These are phyloP conservation scores for Apostasia shenzhenica DNA, from an alignment of 106 monocot species.

Conservation along the genomic window DNA sequence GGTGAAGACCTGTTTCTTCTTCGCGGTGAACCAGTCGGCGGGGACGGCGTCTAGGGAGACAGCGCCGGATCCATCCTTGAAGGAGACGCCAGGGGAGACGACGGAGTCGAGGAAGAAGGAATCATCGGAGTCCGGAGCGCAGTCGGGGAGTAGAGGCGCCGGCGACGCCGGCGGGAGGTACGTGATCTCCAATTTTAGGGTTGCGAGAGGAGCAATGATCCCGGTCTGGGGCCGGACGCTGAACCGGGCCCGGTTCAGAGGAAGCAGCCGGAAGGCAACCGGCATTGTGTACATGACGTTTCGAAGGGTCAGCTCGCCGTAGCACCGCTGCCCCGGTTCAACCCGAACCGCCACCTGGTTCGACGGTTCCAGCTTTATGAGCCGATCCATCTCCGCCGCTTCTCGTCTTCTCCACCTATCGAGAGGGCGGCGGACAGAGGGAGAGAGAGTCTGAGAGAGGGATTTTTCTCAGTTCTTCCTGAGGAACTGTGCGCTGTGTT, in stretches of 20 bases:
- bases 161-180: constrained; percentile 16
- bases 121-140: constrained; percentile 24
- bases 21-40: constrained; percentile 44
- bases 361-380: constrained; percentile 40
- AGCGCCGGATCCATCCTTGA: constrained; percentile 9
- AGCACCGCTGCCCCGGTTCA: constrained; percentile 28
- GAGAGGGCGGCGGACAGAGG: no score
- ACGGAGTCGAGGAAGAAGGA: constrained; percentile 53
- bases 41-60: constrained; percentile 29
- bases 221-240: constrained; percentile 31
- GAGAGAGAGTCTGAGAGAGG: no score
- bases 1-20: constrained; percentile 50
- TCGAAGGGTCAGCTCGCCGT: constrained; percentile 31
- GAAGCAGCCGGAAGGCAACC: constrained; percentile 44
- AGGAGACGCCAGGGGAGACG: constrained; percentile 34
- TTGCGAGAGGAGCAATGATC: constrained; percentile 37
- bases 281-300: constrained; percentile 67
- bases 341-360: constrained; percentile 29
- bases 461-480: no score
- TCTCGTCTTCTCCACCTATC: not conserved
- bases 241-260: constrained; percentile 23
- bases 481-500: no score
- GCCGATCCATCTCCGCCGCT: constrained; percentile 26
- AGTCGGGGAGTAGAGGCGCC: constrained; percentile 20
- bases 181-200: constrained; percentile 26